Conservation (phyloP, 2,329 filamentous ascomycete species). For the Scedosporium dehoogii region DNA sequence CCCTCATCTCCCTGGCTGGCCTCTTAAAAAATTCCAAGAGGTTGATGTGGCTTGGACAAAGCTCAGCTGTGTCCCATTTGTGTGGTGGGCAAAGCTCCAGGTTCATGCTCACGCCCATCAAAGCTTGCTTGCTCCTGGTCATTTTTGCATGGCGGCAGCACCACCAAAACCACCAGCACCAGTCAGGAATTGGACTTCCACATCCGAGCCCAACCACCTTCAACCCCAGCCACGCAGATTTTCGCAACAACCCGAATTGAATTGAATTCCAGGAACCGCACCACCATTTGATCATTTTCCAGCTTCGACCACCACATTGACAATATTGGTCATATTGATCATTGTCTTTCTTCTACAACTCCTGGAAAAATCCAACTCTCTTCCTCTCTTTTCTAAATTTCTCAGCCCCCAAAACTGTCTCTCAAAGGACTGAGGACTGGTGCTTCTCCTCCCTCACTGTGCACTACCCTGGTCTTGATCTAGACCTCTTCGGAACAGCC, state of each 20-base stretch:
- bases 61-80: not conserved
- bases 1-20: not conserved
- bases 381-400: too few relatives aligned
- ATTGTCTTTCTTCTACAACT: not conserved
- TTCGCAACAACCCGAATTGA: not conserved
- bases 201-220: not conserved
- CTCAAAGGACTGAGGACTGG: too few relatives aligned
- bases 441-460: too few relatives aligned
- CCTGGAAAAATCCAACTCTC: too few relatives aligned
- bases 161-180: not conserved
- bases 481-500: too few relatives aligned
- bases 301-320: not conserved
- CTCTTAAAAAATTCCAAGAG: not conserved
- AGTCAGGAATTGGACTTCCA: not conserved
- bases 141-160: too few relatives aligned
- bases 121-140: too few relatives aligned
- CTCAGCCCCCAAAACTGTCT: too few relatives aligned
- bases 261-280: not conserved
- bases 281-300: not conserved
- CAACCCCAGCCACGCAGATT: not conserved
- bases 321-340: not conserved
- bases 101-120: too few relatives aligned
- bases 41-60: constrained; percentile 1
- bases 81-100: too few relatives aligned
- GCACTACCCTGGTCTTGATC: too few relatives aligned